A percentile compares a stretch with the other conserved stretches of the same genome.
phyloP scores from a whole-genome alignment of 2,329 filamentous ascomycete genomes.

The Blumeria hordei region DNA sequence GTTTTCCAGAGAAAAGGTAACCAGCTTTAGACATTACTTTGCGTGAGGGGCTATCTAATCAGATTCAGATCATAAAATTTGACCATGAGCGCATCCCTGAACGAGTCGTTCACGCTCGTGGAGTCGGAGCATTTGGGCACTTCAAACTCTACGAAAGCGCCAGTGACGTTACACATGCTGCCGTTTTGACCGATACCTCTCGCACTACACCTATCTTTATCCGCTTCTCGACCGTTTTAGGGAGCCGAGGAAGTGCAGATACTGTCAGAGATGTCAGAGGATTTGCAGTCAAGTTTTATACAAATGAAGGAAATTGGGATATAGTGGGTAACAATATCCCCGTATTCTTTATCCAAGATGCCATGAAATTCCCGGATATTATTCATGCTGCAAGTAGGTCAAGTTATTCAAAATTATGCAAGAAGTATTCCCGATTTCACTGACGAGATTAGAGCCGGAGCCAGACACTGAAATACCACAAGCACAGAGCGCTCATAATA shows the following conservation, averaged over 20 bases:
- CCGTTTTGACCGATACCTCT: conserved; percentile 41
- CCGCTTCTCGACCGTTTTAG: conserved; percentile 57
- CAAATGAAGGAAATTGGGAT: conserved; percentile 55
- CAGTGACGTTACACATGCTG: conserved; percentile 35
- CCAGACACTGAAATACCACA: conserved; percentile 48
- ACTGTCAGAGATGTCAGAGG: conserved; percentile 66
- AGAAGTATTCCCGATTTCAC: conserved; percentile 16
- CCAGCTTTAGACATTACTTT: not conserved
- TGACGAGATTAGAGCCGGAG: conserved; percentile 34
- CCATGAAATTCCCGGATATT: conserved; percentile 49
- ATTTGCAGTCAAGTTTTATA: conserved; percentile 59
- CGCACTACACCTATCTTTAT: conserved; percentile 43
- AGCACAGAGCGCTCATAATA: conserved; percentile 46
- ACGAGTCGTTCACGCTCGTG: conserved; percentile 39
- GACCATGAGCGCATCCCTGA: conserved; percentile 52
- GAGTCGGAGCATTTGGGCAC: conserved; percentile 37
- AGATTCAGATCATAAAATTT: conserved; percentile 40
- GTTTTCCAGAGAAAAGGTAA: conserved; percentile 48
- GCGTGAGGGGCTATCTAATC: not conserved
- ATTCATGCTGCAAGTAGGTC: conserved; percentile 21
- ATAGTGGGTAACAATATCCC: conserved; percentile 52
- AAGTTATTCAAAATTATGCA: conserved; percentile 2
- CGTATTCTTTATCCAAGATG: conserved; percentile 55
- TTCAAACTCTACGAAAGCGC: conserved; percentile 42
- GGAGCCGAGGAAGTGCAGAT: conserved; percentile 52